Percentiles rank a stretch among this genome's conserved stretches.
Evolutionary conservation across 2,329 filamentous ascomycete species (phyloP).

Genomic region (Neofusicoccum parvum): DNA sequence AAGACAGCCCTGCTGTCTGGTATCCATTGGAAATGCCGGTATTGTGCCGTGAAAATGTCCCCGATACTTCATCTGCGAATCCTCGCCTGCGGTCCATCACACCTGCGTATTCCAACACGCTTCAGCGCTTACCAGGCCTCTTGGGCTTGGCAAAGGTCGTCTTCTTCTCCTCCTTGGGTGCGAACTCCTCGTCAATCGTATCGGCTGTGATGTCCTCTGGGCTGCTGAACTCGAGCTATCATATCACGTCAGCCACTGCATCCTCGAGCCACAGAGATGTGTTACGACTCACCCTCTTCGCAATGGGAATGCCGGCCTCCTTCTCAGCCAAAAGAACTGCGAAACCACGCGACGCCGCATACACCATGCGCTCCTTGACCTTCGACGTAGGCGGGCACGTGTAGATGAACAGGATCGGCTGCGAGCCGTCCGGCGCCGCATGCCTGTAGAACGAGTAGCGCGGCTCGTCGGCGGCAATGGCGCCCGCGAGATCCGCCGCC

Average conservation of each 20-base stretch:
- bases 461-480: slow-evolving; percentile 69
- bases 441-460: slow-evolving; percentile 79
- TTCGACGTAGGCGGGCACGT: slow-evolving; percentile 72
- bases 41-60: background rate
- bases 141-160: slow-evolving; percentile 76
- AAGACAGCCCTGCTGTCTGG: slow-evolving; percentile 11
- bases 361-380: slow-evolving; percentile 85
- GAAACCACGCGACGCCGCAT: slow-evolving; percentile 63
- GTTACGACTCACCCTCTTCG: slow-evolving; percentile 65
- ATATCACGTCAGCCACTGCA: slow-evolving; percentile 67
- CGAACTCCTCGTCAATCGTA: slow-evolving; percentile 68
- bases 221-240: slow-evolving; percentile 28
- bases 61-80: too few species aligned
- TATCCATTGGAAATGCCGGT: slow-evolving; percentile 5
- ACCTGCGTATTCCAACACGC: background rate
- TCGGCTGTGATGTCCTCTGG: slow-evolving; percentile 46
- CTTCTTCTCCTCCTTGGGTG: slow-evolving; percentile 66
- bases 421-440: slow-evolving; percentile 53
- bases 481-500: slow-evolving; percentile 59
- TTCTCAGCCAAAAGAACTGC: slow-evolving; percentile 67
- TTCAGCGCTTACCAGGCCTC: slow-evolving; percentile 66
- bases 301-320: slow-evolving; percentile 66
- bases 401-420: slow-evolving; percentile 76
- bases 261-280: slow-evolving; percentile 15
- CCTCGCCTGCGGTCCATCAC: background rate